Evolutionary conservation across 2,329 filamentous ascomycete species (phyloP).

Genomic region (Fusarium longipes): DNA sequence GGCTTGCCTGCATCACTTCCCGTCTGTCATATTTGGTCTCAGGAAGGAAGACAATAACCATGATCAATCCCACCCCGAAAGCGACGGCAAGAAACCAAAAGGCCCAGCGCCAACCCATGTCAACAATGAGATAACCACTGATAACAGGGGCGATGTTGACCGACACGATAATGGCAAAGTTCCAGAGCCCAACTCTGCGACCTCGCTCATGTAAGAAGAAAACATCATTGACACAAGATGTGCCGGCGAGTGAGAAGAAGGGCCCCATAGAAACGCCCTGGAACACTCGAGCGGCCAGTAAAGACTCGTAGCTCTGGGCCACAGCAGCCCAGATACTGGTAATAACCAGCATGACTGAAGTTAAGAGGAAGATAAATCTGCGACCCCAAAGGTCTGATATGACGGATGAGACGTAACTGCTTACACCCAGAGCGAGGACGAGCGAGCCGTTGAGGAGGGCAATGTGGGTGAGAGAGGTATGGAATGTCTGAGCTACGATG

Average conservation of each 20-base stretch:
- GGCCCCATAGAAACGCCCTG: constrained; percentile 2
- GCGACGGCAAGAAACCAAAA: constrained; percentile 2
- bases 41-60: neutral
- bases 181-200: constrained; percentile 3
- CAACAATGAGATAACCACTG: constrained; percentile 7
- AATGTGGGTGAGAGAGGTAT: neutral
- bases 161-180: constrained; percentile 2
- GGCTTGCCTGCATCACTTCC: neutral
- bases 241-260: neutral
- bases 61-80: neutral
- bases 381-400: constrained; percentile 2
- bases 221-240: neutral
- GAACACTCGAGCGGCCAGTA: neutral
- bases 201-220: constrained; percentile 6
- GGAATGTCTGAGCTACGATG: neutral
- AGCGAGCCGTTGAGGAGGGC: constrained; percentile 2
- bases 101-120: constrained; percentile 11
- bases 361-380: neutral
- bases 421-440: neutral
- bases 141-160: constrained; percentile 8
- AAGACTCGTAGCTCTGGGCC: neutral
- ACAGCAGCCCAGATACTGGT: neutral
- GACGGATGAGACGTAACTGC: neutral
- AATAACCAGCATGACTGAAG: neutral
- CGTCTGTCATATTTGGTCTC: constrained; percentile 4